Conservation (phyloP, 192 early-diverging fungal species). For the Umbelopsis isabellina region DNA sequence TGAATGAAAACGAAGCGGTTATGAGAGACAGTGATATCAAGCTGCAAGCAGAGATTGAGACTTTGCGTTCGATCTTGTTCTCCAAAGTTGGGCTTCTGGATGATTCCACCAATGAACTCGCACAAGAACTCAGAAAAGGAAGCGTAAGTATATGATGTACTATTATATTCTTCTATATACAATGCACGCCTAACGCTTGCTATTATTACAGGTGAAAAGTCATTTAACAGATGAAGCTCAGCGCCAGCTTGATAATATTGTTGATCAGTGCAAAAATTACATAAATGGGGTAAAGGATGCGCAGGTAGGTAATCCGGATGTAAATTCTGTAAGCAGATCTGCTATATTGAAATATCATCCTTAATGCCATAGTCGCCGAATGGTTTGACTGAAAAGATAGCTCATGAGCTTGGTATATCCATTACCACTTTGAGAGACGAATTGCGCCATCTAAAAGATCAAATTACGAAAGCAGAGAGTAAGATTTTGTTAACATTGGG, state of each 20-base stretch:
- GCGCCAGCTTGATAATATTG: slow-evolving; percentile 12
- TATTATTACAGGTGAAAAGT: neutral
- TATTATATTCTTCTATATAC: no score
- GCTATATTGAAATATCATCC: neutral
- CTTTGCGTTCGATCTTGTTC: slow-evolving; percentile 34
- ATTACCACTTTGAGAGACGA: slow-evolving; percentile 16
- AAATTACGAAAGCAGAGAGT: neutral
- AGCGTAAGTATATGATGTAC: neutral
- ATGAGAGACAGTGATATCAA: slow-evolving; percentile 26
- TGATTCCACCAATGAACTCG: slow-evolving; percentile 11
- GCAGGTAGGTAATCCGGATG: neutral
- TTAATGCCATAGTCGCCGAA: neutral
- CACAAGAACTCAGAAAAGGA: neutral
- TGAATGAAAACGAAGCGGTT: slow-evolving; percentile 34
- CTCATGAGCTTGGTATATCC: slow-evolving; percentile 12
- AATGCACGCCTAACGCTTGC: no score
- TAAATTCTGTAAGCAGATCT: no score
- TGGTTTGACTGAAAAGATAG: neutral
- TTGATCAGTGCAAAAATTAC: slow-evolving; percentile 30
- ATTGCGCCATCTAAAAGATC: neutral
- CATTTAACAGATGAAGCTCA: neutral
- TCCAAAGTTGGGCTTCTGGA: slow-evolving; percentile 37
- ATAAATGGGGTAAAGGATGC: slow-evolving; percentile 6
- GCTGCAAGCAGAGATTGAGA: slow-evolving; percentile 32
- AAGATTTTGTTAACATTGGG: neutral